A percentile compares a stretch with the other conserved stretches of the same genome.
Evolutionary conservation across 78 protist species (phyloP).

Genomic region (Guillardia theta): DNA sequence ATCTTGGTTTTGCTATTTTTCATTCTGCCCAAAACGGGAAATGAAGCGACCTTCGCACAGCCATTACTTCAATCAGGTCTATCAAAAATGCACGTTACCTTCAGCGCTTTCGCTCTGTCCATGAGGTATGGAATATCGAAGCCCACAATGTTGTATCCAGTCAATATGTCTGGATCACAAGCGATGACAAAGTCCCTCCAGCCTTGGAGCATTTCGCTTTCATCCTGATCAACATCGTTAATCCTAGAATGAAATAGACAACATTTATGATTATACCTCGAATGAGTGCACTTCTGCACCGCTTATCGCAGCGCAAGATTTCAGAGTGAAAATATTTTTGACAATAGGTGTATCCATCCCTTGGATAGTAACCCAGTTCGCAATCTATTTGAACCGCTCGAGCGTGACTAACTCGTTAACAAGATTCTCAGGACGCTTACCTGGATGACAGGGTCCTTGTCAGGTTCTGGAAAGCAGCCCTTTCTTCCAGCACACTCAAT

Average conservation of each 20-base stretch:
- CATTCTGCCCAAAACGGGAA: not conserved
- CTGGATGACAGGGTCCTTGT: conserved; percentile 96
- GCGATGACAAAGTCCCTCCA: conserved; percentile 61
- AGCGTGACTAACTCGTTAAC: not conserved
- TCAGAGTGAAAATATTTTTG: conserved; percentile 79
- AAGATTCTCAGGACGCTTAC: not conserved
- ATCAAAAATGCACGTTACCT: no score
- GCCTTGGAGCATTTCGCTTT: not conserved
- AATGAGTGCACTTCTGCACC: conserved; percentile 33
- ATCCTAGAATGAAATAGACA: not conserved
- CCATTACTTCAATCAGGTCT: no score
- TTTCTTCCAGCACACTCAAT: conserved; percentile 94
- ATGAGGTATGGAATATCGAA: conserved; percentile 98
- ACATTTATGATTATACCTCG: not conserved
- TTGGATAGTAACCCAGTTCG: not conserved
- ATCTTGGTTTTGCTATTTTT: not conserved
- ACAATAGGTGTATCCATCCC: not conserved
- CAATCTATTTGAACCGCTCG: not conserved
- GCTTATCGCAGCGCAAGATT: conserved; percentile 84
- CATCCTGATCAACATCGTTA: not conserved
- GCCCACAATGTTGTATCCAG: conserved; percentile 95
- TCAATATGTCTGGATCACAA: conserved; percentile 95
- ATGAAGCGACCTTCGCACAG: not conserved
- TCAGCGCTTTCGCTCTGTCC: conserved; percentile 81
- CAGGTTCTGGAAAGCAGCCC: conserved; percentile 97